Evolutionary conservation across 345 rosid genomes (phyloP).

Genomic region (Aquilaria yunnanensis): DNA sequence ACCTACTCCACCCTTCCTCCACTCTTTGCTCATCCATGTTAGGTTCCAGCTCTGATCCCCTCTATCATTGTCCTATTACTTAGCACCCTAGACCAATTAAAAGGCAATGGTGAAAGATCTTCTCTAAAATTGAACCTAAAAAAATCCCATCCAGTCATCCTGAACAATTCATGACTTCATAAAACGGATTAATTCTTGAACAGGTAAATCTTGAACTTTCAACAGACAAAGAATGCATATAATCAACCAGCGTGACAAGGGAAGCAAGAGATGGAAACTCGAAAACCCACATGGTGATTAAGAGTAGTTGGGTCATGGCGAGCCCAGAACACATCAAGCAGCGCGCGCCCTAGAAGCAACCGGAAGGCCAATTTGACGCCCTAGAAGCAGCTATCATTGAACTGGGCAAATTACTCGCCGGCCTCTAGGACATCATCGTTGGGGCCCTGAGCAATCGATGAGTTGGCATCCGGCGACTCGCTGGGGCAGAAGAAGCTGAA

Average conservation of each 20-base stretch:
- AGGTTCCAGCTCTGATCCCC: too few relatives aligned
- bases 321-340: constrained; percentile 83
- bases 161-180: too few relatives aligned
- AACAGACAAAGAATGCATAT: too few relatives aligned
- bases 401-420: constrained; percentile 71
- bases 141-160: too few relatives aligned
- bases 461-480: constrained; percentile 40
- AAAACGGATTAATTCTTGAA: too few relatives aligned
- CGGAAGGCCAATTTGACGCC: constrained; percentile 85
- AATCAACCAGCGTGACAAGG: background rate
- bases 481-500: constrained; percentile 49
- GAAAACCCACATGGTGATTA: constrained; percentile 72
- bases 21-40: too few relatives aligned
- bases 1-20: too few relatives aligned
- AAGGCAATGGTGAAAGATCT: too few relatives aligned
- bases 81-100: too few relatives aligned
- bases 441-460: constrained; percentile 59
- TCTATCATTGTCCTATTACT: too few relatives aligned
- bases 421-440: constrained; percentile 71
- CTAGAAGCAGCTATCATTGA: constrained; percentile 98
- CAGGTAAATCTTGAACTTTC: too few relatives aligned
- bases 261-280: background rate
- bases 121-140: too few relatives aligned
- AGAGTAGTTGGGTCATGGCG: constrained; percentile 88
- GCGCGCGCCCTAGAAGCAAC: constrained; percentile 48